Evolutionary conservation across 2,329 filamentous ascomycete genomes (phyloP).

Genomic region (Phaeomoniella chlamydospora): DNA sequence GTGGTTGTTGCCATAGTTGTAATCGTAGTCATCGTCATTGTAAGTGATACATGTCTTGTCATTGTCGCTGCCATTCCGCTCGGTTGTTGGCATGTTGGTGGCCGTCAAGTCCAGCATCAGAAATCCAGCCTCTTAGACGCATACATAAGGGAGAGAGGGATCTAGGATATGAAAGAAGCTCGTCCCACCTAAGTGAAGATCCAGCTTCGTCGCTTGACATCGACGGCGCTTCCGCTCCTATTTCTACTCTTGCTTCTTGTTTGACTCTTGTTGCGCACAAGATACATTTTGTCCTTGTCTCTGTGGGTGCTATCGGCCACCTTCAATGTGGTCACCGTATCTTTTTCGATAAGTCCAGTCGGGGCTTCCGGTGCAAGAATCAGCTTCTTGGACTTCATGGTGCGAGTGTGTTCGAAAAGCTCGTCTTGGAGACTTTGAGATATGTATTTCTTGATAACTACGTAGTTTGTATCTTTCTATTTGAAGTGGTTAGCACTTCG

Average conservation of each 20-base stretch:
- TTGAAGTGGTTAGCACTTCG: constrained; percentile 18
- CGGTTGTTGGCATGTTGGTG: too few species aligned
- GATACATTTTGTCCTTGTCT: constrained; percentile 27
- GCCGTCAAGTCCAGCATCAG: too few species aligned
- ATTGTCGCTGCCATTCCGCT: too few species aligned
- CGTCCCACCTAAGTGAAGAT: constrained; percentile 11
- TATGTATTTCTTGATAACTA: constrained; percentile 62
- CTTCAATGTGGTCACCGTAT: constrained; percentile 10
- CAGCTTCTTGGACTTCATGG: constrained; percentile 40
- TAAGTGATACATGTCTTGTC: too few species aligned
- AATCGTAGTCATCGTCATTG: too few species aligned
- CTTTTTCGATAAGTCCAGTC: constrained; percentile 19
- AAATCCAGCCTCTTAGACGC: too few species aligned
- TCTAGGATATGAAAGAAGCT: too few species aligned
- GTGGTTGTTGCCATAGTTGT: too few species aligned
- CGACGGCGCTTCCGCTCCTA: constrained; percentile 2
- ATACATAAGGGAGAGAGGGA: too few species aligned
- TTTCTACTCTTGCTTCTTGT: constrained; percentile 1
- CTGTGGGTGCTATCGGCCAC: constrained; percentile 21
- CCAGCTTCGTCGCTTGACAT: constrained; percentile 7
- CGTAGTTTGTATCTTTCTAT: constrained; percentile 48
- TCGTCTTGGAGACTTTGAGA: constrained; percentile 56
- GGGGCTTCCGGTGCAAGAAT: constrained; percentile 12
- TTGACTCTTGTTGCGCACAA: constrained; percentile 30
- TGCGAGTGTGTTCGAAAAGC: constrained; percentile 57